Evolutionary conservation across 1,139 yeast genomes (phyloP).

Genomic region (Blastobotrys elegans): DNA sequence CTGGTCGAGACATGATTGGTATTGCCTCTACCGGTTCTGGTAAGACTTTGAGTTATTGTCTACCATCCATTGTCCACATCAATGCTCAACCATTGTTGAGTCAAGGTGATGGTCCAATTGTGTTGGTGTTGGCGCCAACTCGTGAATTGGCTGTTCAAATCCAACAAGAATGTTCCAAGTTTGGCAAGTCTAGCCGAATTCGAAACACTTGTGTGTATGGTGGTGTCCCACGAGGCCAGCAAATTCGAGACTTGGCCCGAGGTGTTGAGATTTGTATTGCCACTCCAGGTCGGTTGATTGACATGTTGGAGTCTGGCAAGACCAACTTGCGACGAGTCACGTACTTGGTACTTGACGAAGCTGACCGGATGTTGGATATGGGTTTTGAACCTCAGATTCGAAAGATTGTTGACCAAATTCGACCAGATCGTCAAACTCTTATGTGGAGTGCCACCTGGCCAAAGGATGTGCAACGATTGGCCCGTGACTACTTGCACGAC

Average conservation of each 20-base stretch:
- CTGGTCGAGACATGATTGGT: conserved; percentile 77
- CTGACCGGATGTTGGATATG: conserved; percentile 86
- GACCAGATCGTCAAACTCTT: conserved; percentile 96
- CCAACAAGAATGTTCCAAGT: conserved; percentile 50
- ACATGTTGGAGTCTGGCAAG: conserved; percentile 51
- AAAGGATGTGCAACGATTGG: conserved; percentile 88
- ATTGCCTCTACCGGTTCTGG: conserved; percentile 98
- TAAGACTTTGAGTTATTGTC: conserved; percentile 82
- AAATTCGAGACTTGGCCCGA: conserved; percentile 37
- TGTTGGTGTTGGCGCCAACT: conserved; percentile 82
- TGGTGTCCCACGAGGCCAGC: conserved; percentile 66
- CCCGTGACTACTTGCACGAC: conserved; percentile 84
- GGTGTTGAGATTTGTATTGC: conserved; percentile 75
- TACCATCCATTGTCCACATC: conserved; percentile 74
- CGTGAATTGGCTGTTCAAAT: conserved; percentile 84
- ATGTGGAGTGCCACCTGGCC: conserved; percentile 99
- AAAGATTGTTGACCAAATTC: conserved; percentile 89
- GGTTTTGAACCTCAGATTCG: conserved; percentile 96
- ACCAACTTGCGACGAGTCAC: conserved; percentile 54
- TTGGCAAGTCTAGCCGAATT: conserved; percentile 65
- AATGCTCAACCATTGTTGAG: conserved; percentile 87
- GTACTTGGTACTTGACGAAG: conserved; percentile 86
- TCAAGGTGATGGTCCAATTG: conserved; percentile 97
- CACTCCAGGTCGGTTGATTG: conserved; percentile 94
- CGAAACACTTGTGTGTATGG: conserved; percentile 53